Conservation (phyloP, 176 grass and related monocot species). For the Paspalum notatum region DNA sequence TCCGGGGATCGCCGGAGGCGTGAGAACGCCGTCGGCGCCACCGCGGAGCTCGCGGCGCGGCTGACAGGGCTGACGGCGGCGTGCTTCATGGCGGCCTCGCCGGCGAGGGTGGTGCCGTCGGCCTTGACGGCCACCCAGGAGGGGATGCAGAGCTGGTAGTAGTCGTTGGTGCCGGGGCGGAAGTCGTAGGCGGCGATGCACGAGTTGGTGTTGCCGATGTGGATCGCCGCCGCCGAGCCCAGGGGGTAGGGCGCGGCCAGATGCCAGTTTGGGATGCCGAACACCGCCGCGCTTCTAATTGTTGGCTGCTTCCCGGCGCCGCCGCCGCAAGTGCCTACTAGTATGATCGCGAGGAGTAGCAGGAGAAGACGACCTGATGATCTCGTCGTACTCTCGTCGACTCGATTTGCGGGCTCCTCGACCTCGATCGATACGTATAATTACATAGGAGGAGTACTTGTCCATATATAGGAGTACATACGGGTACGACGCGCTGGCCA, state of each 20-base stretch:
- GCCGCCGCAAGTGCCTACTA: not conserved
- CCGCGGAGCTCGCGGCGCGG: no score
- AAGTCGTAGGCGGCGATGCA: slow-evolving; percentile 22
- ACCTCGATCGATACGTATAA: no score
- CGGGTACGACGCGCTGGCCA: no score
- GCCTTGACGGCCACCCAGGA: slow-evolving; percentile 21
- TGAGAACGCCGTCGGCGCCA: no score
- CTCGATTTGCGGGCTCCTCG: no score
- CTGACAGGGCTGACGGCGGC: not conserved
- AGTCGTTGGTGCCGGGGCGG: not conserved
- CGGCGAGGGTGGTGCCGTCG: not conserved
- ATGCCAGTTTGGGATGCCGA: not conserved
- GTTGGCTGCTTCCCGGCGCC: not conserved
- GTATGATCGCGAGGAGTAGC: no score
- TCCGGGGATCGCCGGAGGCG: no score
- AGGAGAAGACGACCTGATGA: no score
- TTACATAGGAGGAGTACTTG: no score
- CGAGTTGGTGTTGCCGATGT: slow-evolving; percentile 37
- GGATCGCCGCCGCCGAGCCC: not conserved
- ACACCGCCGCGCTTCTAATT: not conserved
- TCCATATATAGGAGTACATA: no score
- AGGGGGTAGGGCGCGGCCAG: no score
- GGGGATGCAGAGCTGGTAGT: slow-evolving; percentile 38
- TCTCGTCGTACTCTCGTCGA: no score
- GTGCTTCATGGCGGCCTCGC: slow-evolving; percentile 29